Conservation (phyloP, 2,329 filamentous ascomycete genomes). For the Clonostachys byssicola region DNA sequence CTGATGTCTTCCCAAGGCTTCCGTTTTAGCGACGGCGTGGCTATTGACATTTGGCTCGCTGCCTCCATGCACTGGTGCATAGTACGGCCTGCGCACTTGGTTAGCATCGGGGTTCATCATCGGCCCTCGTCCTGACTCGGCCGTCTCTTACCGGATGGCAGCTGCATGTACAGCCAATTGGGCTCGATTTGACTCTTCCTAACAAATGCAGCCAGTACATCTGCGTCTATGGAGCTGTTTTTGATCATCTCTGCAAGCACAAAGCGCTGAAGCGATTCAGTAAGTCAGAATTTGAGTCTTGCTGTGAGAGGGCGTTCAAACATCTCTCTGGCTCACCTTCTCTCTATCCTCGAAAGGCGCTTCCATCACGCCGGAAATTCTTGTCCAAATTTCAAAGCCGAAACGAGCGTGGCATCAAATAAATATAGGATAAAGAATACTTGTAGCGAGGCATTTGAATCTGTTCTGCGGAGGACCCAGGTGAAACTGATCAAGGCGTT, state of each 20-base stretch:
- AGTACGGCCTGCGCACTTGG: slow-evolving; percentile 31
- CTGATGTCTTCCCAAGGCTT: slow-evolving; percentile 25
- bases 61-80: slow-evolving; percentile 39
- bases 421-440: too few relatives aligned
- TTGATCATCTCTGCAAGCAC: slow-evolving; percentile 56
- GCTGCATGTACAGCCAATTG: slow-evolving; percentile 42
- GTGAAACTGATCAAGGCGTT: too few relatives aligned
- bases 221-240: slow-evolving; percentile 43
- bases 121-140: slow-evolving; percentile 3
- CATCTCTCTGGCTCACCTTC: too few relatives aligned
- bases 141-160: slow-evolving; percentile 32
- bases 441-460: too few relatives aligned
- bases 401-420: too few relatives aligned
- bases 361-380: too few relatives aligned
- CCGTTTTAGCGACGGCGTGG: slow-evolving; percentile 23
- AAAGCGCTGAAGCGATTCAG: slow-evolving; percentile 38
- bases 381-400: too few relatives aligned
- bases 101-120: slow-evolving; percentile 6
- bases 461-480: too few relatives aligned
- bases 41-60: slow-evolving; percentile 29
- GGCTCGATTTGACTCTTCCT: slow-evolving; percentile 31
- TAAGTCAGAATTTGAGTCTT: too few relatives aligned
- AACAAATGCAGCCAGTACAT: slow-evolving; percentile 41
- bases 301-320: too few relatives aligned
- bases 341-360: too few relatives aligned